Base-by-base conservation (phyloP, 768 basidiomycete genomes). In the Hydnum rufescens region DNA sequence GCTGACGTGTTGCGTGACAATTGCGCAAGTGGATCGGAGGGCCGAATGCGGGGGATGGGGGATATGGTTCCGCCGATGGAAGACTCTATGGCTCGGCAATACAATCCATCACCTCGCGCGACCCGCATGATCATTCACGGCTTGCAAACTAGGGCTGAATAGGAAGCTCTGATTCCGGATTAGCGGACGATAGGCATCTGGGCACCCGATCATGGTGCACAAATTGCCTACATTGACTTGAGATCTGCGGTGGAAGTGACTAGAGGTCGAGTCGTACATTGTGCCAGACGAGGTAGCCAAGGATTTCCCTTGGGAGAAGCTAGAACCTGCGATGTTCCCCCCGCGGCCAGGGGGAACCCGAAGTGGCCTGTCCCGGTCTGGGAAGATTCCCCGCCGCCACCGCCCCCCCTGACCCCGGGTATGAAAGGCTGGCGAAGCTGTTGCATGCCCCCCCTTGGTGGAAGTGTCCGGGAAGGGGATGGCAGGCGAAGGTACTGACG, bases 71-170 rank as follows among this genome's bases (percentile, higher is more conserved):
- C 46, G 52, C 42, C 23, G 46, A 57, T 32, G 2, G 88, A 78
- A 3, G 90, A 85, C 57, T 95, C 92, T 23, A 87, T 68, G 89
- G 93, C 64, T 93, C 92, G 1, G 93, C 90, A 55, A 99, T 92
- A 64, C 88, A 93, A 0, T 84, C 82, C 88, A 97, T 90, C 30
- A 99, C 92, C 58, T 87, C 90, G 58, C 36, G 30, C 22, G 59
- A 58, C 4, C 46, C 43, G 32, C 48, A 59, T 51, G 22, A 31
- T 53, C 44, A 32, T 23, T 51, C 63, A 54, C 32, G 49, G 18
- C 16, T 6, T 16, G 49, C 32, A 31, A 34, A 6, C 49, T 13
- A 28, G 49, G 28, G 6, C 6, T 16, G 30, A 32, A 50, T 25
- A 29, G 49, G 8, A 32, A 29, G 32, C 49, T 50, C 16, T 28